Percentiles rank a stretch among this genome's conserved stretches.
Conservation (phyloP, 164 flowering plant genomes). For the Umbilicus rupestris region DNA sequence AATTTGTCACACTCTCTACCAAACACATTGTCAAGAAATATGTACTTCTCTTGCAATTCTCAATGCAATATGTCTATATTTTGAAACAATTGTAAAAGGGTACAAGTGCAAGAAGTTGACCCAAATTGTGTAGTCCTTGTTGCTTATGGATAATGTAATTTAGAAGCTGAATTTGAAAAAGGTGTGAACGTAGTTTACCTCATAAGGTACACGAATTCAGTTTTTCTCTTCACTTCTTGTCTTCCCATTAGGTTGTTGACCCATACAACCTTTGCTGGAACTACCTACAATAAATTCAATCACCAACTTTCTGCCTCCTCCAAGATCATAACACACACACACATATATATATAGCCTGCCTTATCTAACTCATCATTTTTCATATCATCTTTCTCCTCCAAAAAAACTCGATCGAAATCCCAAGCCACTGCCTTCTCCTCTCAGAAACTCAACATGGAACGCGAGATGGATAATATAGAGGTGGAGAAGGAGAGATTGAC, state of each 20-base stretch:
- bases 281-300: constrained; percentile 6
- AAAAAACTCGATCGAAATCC: background rate
- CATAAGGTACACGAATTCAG: background rate
- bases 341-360: background rate
- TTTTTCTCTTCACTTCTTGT: background rate
- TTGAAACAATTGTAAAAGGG: too few relatives aligned
- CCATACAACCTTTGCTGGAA: background rate
- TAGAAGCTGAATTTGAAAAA: background rate
- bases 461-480: constrained; percentile 21
- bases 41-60: background rate
- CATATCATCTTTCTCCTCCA: background rate
- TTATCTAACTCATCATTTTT: constrained; percentile 1
- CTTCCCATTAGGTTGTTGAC: constrained; percentile 2
- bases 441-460: background rate
- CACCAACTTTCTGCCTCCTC: background rate
- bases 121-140: background rate
- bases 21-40: too few relatives aligned
- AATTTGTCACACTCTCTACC: too few relatives aligned
- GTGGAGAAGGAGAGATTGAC: constrained; percentile 68
- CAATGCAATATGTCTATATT: background rate
- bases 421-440: background rate
- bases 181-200: background rate
- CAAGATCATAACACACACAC: too few relatives aligned
- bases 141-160: background rate
- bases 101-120: background rate